Conservation (phyloP, 306 rosid species). For the Elaeagnus macrophylla region DNA sequence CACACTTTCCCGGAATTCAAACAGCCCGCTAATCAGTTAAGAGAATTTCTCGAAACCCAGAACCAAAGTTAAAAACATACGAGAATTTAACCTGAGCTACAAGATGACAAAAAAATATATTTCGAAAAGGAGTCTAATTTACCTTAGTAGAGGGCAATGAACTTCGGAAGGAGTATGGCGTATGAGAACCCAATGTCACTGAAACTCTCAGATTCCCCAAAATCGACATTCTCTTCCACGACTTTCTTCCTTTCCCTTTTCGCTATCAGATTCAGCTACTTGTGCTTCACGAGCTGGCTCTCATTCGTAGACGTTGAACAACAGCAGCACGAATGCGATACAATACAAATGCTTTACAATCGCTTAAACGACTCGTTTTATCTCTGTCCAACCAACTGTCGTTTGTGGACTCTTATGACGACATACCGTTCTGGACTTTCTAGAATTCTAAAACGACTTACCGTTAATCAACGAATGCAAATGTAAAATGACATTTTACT, state of each 20-base stretch:
- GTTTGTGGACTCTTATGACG: too few relatives aligned
- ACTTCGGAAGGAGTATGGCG: slow-evolving; percentile 34
- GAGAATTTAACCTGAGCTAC: slow-evolving; percentile 3
- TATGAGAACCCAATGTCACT: slow-evolving; percentile 51
- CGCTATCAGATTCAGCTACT: background rate
- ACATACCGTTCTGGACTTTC: too few relatives aligned
- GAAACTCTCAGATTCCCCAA: slow-evolving; percentile 67
- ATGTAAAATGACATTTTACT: too few relatives aligned
- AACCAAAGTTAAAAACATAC: background rate
- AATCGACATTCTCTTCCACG: slow-evolving; percentile 44
- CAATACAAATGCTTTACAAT: too few relatives aligned
- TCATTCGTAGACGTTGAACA: too few relatives aligned
- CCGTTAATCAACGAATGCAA: too few relatives aligned
- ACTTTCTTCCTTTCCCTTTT: background rate
- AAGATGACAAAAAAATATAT: background rate
- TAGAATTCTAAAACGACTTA: too few relatives aligned
- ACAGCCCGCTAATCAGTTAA: background rate
- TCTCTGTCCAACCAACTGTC: too few relatives aligned
- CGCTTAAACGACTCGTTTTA: too few relatives aligned
- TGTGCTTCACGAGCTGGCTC: slow-evolving; percentile 41
- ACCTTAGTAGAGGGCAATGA: slow-evolving; percentile 61
- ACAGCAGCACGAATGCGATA: too few relatives aligned
- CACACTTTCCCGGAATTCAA: slow-evolving; percentile 2
- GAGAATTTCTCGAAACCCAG: slow-evolving; percentile 2
- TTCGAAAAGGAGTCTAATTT: background rate